Percentiles rank a stretch among this genome's conserved stretches.
These are phyloP conservation scores for Zasmidium citrigriseum DNA, from an alignment of 2,329 filamentous ascomycete genomes.

Conservation along the genomic window DNA sequence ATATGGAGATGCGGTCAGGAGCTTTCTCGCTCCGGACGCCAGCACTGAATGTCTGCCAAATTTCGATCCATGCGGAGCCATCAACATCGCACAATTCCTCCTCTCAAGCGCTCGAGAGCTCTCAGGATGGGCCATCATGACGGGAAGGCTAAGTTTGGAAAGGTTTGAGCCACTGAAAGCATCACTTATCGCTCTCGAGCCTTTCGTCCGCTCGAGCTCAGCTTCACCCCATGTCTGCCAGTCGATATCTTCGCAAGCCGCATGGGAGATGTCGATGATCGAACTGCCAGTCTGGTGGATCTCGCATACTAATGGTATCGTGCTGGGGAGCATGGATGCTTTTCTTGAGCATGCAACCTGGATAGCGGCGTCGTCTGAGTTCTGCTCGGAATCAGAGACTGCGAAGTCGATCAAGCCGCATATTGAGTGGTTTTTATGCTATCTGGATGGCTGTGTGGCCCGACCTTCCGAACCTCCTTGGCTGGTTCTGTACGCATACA, in stretches of 20 bases:
- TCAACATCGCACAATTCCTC: conserved; percentile 6
- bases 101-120: conserved; percentile 3
- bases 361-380: background rate
- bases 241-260: background rate
- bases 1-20: conserved; percentile 7
- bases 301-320: background rate
- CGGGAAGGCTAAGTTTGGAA: conserved; percentile 3
- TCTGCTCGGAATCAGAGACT: background rate
- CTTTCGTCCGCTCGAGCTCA: background rate
- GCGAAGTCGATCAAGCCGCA: background rate
- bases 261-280: conserved; percentile 7
- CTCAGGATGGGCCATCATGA: conserved; percentile 6
- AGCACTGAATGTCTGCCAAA: background rate
- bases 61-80: conserved; percentile 1
- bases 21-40: background rate
- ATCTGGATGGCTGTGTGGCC: background rate
- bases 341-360: background rate
- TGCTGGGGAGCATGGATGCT: conserved; percentile 1
- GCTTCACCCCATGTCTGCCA: background rate
- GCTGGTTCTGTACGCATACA: conserved; percentile 4
- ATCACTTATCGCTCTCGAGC: background rate
- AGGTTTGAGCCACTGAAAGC: background rate
- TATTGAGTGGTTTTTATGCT: conserved; percentile 1
- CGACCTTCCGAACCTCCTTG: background rate
- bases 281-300: conserved; percentile 4